Base-by-base conservation (phyloP, 2,329 filamentous ascomycete genomes). In the Samsoniella hepiali region DNA sequence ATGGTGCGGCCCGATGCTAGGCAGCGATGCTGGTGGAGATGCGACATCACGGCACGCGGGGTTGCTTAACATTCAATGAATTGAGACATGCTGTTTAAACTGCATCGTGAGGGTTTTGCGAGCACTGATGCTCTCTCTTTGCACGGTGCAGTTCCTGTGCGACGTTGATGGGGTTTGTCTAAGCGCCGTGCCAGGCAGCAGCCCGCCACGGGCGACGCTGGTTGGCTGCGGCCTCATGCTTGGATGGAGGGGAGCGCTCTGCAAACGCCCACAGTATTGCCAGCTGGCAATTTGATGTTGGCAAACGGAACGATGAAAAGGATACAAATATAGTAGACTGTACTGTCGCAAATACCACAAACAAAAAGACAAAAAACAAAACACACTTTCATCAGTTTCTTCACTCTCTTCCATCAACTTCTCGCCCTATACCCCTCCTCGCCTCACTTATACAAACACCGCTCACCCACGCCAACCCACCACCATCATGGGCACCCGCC, bases 401-500 rank as follows among this genome's bases (percentile, higher is more conserved):
- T 36, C 2, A 22, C 22, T 22, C 22, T 22, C 22, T 22, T 22
- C 22, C 22, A 22, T 22, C 22, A 22, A 22, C 22, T 22, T 22
- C 22, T 22, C 22, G 22, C 22, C 22, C 22, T 22, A 22, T 22
- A 22, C 22, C 22, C 22, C 22, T 22, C 22, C 22, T 22, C 22
- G 22, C 22, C 22, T 22, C 22, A 22, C 22, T 22, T 22, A 22
- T 22, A 22, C 22, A 11, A 11, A 50, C 29, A 32, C 9, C 11
- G 29, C 29, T 29, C 13, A 49, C 5, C n/a, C 22, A 10, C 42
- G 3, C 42, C 17, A n/a, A 22, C 10, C 10, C 9, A 36, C 34
- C 31, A 44, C 10, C 55, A 49, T 38, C 42, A 59, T 63, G 61
- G 61, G 61, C n/a, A 63, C 54, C 27, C 61, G 61, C 17, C 61